phyloP scores from a whole-genome alignment of 2,329 filamentous ascomycete species.

The Ophiostoma ulmi region DNA sequence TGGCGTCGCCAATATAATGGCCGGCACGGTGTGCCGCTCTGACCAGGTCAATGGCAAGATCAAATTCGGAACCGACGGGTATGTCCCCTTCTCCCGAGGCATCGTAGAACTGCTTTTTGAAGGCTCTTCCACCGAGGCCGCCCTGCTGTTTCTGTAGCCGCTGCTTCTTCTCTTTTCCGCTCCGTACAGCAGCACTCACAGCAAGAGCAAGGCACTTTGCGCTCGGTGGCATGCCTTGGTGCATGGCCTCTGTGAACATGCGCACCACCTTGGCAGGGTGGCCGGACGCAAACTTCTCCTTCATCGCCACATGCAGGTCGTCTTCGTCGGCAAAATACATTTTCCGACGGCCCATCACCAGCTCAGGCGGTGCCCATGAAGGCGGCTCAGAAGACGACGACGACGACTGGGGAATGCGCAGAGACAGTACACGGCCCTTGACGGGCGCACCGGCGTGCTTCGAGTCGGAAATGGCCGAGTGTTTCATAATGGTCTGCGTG shows the following conservation, averaged over 20 bases:
- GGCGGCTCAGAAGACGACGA: neutral
- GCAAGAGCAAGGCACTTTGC: constrained; percentile 44
- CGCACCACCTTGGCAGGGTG: constrained; percentile 35
- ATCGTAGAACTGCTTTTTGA: neutral
- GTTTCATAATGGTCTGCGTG: constrained; percentile 32
- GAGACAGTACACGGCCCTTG: constrained; percentile 29
- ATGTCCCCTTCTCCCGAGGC: neutral
- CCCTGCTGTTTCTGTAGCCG: neutral
- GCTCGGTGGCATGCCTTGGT: constrained; percentile 37
- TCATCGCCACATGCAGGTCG: constrained; percentile 40
- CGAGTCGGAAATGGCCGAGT: constrained; percentile 35
- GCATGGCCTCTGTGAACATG: constrained; percentile 39
- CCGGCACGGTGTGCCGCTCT: constrained; percentile 38
- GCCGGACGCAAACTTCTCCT: constrained; percentile 35
- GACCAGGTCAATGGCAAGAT: constrained; percentile 39
- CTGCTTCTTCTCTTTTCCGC: constrained; percentile 27
- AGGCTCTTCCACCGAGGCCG: neutral
- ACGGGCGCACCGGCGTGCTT: constrained; percentile 27
- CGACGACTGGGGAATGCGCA: constrained; percentile 25
- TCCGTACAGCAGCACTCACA: constrained; percentile 41
- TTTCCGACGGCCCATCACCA: neutral
- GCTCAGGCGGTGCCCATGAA: constrained; percentile 26
- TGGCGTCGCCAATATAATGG: constrained; percentile 39
- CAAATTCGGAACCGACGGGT: constrained; percentile 21
- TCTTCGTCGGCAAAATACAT: constrained; percentile 28